Base-by-base conservation (phyloP, 208 protist genomes). In the Trypanosoma cruzi region DNA sequence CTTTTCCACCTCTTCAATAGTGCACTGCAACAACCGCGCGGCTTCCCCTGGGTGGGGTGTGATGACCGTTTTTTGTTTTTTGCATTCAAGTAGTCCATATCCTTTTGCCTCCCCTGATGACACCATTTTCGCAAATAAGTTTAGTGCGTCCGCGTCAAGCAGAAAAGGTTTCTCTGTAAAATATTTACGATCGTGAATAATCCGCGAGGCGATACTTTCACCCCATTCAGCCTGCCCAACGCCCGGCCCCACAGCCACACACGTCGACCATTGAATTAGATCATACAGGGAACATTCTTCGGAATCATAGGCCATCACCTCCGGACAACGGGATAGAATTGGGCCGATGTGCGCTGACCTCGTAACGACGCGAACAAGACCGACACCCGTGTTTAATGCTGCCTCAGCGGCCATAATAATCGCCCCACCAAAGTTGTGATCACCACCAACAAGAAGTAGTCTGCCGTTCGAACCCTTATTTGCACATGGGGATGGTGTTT, bases 231-330 rank as follows among this genome's bases (percentile, higher is more conserved):
- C 71, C 2, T 59, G 77, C 26, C 85, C 90, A 22, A 95, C 50
- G 8, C 90, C 90, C 11, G 90, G 90, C 0, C 90, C 90, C 1
- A 93, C 69, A 0, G 84, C 90, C 13, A 91, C 32, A 55, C 64
- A 73, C n/a, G 71, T 76, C 4, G 74, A 73, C 90, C 87, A 93
- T 44, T 46, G 50, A 34, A 93, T 72, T 26, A n/a, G n/a, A n/a
- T n/a, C n/a, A n/a, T n/a, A n/a, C n/a, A n/a, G n/a, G n/a, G n/a
- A n/a, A n/a, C n/a, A n/a, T n/a, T n/a, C n/a, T n/a, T n/a, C n/a
- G n/a, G n/a, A n/a, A n/a, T n/a, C n/a, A n/a, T n/a, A n/a, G n/a
- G 75, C 73, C 90, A 96, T 96, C 59, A 79, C 86, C 69, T 96
- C 90, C 1, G 90, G 90, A 58, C 82, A 89, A 18, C 90, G 90